phyloP scores from a whole-genome alignment of 2,329 filamentous ascomycete genomes.

The Raffaelea arxii region DNA sequence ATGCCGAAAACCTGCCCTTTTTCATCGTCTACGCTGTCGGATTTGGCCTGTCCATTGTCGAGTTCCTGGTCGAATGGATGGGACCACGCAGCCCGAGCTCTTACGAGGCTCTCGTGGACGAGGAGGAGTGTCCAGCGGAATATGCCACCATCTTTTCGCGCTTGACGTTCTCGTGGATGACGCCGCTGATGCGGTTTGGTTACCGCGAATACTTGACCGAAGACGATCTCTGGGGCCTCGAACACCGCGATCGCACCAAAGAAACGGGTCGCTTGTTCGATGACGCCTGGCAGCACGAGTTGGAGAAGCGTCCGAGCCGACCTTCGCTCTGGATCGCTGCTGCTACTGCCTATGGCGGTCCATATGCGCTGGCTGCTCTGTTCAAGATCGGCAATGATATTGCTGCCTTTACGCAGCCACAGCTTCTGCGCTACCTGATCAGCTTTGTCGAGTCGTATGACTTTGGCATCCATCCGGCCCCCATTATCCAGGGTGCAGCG shows the following conservation, averaged over 20 bases:
- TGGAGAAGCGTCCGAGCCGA: constrained; percentile 50
- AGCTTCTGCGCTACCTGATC: constrained; percentile 78
- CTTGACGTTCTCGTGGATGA: constrained; percentile 97
- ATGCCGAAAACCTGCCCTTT: constrained; percentile 57
- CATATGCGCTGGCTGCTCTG: constrained; percentile 69
- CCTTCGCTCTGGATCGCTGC: constrained; percentile 84
- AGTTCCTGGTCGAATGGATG: constrained; percentile 76
- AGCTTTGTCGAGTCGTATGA: constrained; percentile 72
- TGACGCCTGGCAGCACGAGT: constrained; percentile 65
- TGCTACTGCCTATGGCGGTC: constrained; percentile 73
- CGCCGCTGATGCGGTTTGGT: constrained; percentile 89
- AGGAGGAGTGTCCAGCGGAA: constrained; percentile 62
- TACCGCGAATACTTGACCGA: constrained; percentile 89
- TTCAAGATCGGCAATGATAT: constrained; percentile 88
- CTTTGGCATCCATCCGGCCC: constrained; percentile 51
- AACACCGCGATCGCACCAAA: constrained; percentile 67
- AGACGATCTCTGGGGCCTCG: constrained; percentile 89
- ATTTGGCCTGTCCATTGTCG: constrained; percentile 56
- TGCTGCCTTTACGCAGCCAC: constrained; percentile 82
- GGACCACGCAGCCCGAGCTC: constrained; percentile 62
- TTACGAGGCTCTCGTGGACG: constrained; percentile 48
- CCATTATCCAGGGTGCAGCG: constrained; percentile 71
- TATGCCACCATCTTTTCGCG: constrained; percentile 91
- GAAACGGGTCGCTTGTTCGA: constrained; percentile 62
- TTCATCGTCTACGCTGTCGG: constrained; percentile 69